These are phyloP conservation scores for Ciborinia camelliae DNA, from an alignment of 2,329 filamentous ascomycete genomes.

Conservation along the genomic window DNA sequence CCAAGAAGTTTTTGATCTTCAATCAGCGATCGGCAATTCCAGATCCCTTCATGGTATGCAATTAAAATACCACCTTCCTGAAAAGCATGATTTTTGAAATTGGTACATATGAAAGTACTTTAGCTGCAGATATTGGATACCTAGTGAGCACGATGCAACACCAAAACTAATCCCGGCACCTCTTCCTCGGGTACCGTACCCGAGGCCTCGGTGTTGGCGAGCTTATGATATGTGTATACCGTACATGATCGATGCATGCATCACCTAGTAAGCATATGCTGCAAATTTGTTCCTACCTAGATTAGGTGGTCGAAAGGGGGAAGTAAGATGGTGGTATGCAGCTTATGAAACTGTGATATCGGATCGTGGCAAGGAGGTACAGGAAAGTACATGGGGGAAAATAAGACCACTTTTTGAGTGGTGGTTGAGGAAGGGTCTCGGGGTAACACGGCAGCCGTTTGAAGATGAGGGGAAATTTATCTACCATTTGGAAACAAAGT, in stretches of 20 bases:
- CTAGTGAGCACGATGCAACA: slow-evolving; percentile 4
- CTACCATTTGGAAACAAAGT: not conserved
- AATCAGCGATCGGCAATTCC: not conserved
- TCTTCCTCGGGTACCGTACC: slow-evolving; percentile 18
- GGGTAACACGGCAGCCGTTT: slow-evolving; percentile 19
- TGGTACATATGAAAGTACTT: not conserved
- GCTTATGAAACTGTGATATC: slow-evolving; percentile 18
- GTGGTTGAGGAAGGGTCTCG: not conserved
- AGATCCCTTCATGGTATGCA: not conserved
- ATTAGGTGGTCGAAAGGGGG: not conserved
- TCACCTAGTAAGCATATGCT: not conserved
- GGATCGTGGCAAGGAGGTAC: slow-evolving; percentile 4
- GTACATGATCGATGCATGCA: slow-evolving; percentile 17
- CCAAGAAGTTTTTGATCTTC: not conserved
- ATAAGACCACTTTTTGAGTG: slow-evolving; percentile 13
- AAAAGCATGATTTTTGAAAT: not conserved
- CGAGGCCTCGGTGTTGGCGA: slow-evolving; percentile 16
- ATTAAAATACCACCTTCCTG: not conserved
- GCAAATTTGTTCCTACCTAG: not conserved
- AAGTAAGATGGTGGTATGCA: slow-evolving; percentile 5
- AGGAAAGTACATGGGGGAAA: not conserved
- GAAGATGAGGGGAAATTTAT: slow-evolving; percentile 9
- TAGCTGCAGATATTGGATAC: slow-evolving; percentile 1
- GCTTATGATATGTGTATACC: not conserved
- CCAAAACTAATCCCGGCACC: slow-evolving; percentile 6